Conservation (phyloP, 208 protist genomes). For the Trypanosoma vivax region DNA sequence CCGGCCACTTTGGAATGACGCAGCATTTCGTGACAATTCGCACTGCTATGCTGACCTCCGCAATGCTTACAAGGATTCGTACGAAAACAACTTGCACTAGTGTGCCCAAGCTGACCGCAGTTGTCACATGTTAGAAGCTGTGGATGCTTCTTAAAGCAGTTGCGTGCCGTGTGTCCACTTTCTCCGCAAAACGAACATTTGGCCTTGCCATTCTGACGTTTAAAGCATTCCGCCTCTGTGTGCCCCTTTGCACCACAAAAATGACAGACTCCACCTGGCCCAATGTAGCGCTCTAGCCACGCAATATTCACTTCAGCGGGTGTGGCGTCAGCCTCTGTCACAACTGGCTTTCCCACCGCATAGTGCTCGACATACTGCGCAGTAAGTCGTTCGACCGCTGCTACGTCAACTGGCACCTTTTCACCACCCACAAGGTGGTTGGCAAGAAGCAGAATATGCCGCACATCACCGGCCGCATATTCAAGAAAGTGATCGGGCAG, state of each 20-base stretch:
- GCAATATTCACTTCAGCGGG: slow-evolving; percentile 64
- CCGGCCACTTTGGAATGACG: slow-evolving; percentile 26
- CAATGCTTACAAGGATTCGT: slow-evolving; percentile 85
- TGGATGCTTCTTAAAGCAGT: slow-evolving; percentile 50
- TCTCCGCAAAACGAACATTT: slow-evolving; percentile 38
- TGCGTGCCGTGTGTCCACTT: slow-evolving; percentile 36
- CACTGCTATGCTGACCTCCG: slow-evolving; percentile 75
- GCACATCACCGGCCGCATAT: slow-evolving; percentile 86
- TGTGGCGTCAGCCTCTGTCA: slow-evolving; percentile 56
- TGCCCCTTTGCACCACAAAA: slow-evolving; percentile 78
- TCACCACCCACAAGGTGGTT: slow-evolving; percentile 18
- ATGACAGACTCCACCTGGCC: slow-evolving; percentile 61
- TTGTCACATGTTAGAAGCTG: slow-evolving; percentile 79
- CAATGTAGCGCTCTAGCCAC: slow-evolving; percentile 76
- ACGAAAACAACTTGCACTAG: slow-evolving; percentile 59
- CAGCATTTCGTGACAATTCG: slow-evolving; percentile 67
- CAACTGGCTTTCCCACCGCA: slow-evolving; percentile 43
- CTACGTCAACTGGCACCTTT: slow-evolving; percentile 12
- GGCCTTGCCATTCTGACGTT: slow-evolving; percentile 41
- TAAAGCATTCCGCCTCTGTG: slow-evolving; percentile 82
- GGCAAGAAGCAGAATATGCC: slow-evolving; percentile 74
- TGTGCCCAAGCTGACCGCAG: slow-evolving; percentile 84
- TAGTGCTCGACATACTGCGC: slow-evolving; percentile 77
- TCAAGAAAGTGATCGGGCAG: slow-evolving; percentile 81
- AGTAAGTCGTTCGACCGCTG: slow-evolving; percentile 57